These are phyloP conservation scores for Haematococcus sp. DNA, from an alignment of 139 green algal genomes.

Conservation along the genomic window DNA sequence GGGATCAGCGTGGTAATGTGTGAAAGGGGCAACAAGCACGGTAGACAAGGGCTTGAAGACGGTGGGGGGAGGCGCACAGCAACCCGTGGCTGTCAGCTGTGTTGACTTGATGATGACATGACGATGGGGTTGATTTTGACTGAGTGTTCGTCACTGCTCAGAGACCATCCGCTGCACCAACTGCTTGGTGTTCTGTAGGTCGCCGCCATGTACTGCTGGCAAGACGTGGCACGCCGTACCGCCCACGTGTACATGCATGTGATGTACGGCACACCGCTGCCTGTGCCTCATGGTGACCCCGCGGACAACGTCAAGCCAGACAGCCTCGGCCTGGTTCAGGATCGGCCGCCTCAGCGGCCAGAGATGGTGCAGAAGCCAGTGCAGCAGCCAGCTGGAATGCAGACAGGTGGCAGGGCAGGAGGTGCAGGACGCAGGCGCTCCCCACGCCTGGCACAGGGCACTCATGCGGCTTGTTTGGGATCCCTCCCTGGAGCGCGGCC, in stretches of 20 bases:
- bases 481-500: no score
- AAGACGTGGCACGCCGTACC: constrained; percentile 75
- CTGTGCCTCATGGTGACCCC: constrained; percentile 24
- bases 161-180: background rate
- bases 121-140: background rate
- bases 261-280: constrained; percentile 1
- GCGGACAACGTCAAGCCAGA: constrained; percentile 10
- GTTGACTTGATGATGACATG: no score
- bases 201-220: constrained; percentile 87
- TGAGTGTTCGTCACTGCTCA: background rate
- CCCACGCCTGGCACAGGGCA: no score
- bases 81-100: background rate
- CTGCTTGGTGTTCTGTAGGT: constrained; percentile 38
- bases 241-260: constrained; percentile 69
- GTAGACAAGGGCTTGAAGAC: background rate
- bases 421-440: no score
- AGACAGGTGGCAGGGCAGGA: no score
- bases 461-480: no score
- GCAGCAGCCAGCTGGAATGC: background rate
- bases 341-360: no score
- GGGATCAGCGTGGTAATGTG: background rate
- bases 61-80: background rate
- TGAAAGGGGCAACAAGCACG: background rate
- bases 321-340: no score
- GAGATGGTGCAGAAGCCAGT: background rate